Evolutionary conservation across 1,284 basidiomycete genomes (phyloP).

Genomic region (Irpex lacteus): DNA sequence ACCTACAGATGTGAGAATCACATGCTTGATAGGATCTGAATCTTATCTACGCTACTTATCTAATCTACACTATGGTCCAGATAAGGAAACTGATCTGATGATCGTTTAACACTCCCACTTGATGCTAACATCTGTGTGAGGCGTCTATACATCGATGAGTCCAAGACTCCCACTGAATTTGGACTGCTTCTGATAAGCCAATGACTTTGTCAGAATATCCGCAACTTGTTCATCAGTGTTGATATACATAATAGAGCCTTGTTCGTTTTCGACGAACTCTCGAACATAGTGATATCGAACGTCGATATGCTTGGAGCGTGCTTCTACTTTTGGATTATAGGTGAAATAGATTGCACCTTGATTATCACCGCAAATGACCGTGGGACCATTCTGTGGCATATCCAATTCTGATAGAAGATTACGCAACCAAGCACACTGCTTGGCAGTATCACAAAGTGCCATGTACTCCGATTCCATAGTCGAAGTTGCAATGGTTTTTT

Average conservation of each 20-base stretch:
- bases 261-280: constrained; percentile 7
- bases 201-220: constrained; percentile 20
- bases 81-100: no score
- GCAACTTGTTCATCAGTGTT: constrained; percentile 8
- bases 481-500: constrained; percentile 31
- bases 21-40: no score
- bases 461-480: constrained; percentile 36
- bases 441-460: constrained; percentile 26
- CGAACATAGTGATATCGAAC: constrained; percentile 28
- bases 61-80: no score
- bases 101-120: no score
- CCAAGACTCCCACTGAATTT: neutral
- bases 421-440: constrained; percentile 25
- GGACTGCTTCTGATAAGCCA: constrained; percentile 13
- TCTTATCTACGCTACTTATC: no score
- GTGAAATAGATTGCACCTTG: constrained; percentile 29
- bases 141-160: no score
- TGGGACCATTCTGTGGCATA: constrained; percentile 2
- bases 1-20: no score
- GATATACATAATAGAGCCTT: constrained; percentile 2
- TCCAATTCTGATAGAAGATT: constrained; percentile 18
- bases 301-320: constrained; percentile 35
- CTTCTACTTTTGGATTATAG: constrained; percentile 24
- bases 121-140: no score
- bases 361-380: constrained; percentile 30